Evolutionary conservation across 306 rosid species (phyloP).

Genomic region (Quercus robur): DNA sequence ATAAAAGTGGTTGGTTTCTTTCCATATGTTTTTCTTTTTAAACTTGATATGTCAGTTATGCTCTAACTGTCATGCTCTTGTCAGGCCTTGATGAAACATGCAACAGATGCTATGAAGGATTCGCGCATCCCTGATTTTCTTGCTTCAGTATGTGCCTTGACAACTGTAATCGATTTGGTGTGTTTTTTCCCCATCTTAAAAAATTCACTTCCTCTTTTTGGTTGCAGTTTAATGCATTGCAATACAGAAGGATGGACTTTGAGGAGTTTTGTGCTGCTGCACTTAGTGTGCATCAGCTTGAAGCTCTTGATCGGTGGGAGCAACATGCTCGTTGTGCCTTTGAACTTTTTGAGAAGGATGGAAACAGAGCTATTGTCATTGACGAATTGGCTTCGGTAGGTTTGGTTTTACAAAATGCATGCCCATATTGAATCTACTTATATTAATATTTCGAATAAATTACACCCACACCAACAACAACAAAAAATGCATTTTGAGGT

Average conservation of each 20-base stretch:
- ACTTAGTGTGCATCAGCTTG: constrained; percentile 83
- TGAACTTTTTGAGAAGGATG: constrained; percentile 79
- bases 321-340: constrained; percentile 86
- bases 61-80: constrained; percentile 25
- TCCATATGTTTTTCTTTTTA: constrained; percentile 6
- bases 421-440: background rate
- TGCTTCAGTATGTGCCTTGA: constrained; percentile 57
- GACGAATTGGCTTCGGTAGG: constrained; percentile 96
- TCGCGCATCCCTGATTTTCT: constrained; percentile 68
- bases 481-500: background rate
- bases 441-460: background rate
- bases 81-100: constrained; percentile 77
- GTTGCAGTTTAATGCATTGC: constrained; percentile 82
- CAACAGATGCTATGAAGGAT: constrained; percentile 95
- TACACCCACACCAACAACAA: background rate
- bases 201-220: constrained; percentile 16
- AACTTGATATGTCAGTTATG: constrained; percentile 16
- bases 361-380: constrained; percentile 78
- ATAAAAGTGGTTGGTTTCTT: constrained; percentile 74
- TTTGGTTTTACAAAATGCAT: constrained; percentile 14
- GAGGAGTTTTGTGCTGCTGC: constrained; percentile 87
- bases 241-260: constrained; percentile 84
- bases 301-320: constrained; percentile 80
- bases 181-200: background rate
- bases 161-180: background rate